Evolutionary conservation across 257 asterid species (phyloP), one percentile per base, ranked within the genome.

Genomic region (Scutellaria minor): DNA sequence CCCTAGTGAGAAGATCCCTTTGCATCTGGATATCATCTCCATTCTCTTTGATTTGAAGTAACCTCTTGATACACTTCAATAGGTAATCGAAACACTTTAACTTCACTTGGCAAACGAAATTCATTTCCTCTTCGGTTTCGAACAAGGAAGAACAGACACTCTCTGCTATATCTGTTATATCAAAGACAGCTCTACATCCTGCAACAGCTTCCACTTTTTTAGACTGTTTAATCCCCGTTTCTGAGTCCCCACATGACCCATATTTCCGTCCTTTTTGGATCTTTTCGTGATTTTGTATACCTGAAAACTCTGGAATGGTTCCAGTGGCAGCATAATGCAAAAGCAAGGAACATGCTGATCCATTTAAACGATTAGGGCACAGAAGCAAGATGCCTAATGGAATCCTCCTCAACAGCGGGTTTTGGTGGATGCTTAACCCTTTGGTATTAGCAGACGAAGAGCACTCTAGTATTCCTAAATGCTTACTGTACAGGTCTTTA

Each of bases 321-420:
- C 95, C 97, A 48, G 81, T 85, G 48, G 90, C 87, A 79, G 93
- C 89, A 72, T 82, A 89, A 60, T 89, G 95, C 84, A 91, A 79
- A 77, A 89, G 82, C 80, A 85, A 57, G 12, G 87, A 87, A 76
- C 91, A 86, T 50, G 80, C 88, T 56, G 68, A 76, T 44, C 55
- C 77, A 77, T 64, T 80, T 76, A 86, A 66, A 81, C 58, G 78
- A 75, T 76, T 72, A 47, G 65, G 74, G 75, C 66, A 79, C 54
- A 78, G 79, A 50, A 91, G 77, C 79, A 91, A 69, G 75, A 87
- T 82, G 75, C 91, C 95, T 67, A 91, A 54, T 0, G 91, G 87
- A 13, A 91, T 85, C 81, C 78, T 86, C 77, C 94, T 73, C 55
- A 87, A 75, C 41, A 89, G 75, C 39, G 41, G 64, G 74, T 69